These are phyloP conservation scores for Anisodus tanguticus DNA, from an alignment of 257 asterid species.

Conservation along the genomic window DNA sequence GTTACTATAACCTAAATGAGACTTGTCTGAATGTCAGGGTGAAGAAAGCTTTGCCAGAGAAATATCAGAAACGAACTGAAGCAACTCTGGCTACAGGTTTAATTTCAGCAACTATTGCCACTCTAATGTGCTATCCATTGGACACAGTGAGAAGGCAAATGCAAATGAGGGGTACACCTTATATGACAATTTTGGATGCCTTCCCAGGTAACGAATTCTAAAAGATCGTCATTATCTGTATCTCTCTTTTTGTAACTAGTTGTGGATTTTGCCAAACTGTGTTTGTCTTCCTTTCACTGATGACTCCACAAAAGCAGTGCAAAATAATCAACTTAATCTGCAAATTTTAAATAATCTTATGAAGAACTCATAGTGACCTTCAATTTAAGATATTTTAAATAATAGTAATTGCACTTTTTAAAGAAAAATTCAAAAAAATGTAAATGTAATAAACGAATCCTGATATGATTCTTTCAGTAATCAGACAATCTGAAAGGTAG, in stretches of 20 bases:
- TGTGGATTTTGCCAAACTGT: background rate
- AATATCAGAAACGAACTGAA: constrained; percentile 84
- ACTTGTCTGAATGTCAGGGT: constrained; percentile 57
- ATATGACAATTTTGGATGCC: constrained; percentile 74
- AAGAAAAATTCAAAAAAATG: background rate
- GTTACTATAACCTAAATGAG: background rate
- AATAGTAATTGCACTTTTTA: background rate
- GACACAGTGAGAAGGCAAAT: constrained; percentile 94
- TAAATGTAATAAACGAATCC: background rate
- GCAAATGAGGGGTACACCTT: constrained; percentile 97
- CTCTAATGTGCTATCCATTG: constrained; percentile 89
- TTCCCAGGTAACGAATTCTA: constrained; percentile 60
- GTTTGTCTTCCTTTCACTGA: background rate
- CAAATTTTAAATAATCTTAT: background rate
- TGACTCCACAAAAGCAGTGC: background rate
- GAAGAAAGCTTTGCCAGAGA: constrained; percentile 88
- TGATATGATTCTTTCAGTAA: background rate
- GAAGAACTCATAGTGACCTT: background rate
- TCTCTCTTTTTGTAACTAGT: background rate
- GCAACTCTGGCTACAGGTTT: constrained; percentile 71
- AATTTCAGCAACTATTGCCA: constrained; percentile 91
- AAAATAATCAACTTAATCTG: background rate
- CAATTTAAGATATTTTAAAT: background rate
- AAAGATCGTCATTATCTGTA: background rate
- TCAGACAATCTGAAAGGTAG: background rate